Base-by-base conservation (phyloP, 1,284 basidiomycete genomes). In the Cryptococcus sp. region DNA sequence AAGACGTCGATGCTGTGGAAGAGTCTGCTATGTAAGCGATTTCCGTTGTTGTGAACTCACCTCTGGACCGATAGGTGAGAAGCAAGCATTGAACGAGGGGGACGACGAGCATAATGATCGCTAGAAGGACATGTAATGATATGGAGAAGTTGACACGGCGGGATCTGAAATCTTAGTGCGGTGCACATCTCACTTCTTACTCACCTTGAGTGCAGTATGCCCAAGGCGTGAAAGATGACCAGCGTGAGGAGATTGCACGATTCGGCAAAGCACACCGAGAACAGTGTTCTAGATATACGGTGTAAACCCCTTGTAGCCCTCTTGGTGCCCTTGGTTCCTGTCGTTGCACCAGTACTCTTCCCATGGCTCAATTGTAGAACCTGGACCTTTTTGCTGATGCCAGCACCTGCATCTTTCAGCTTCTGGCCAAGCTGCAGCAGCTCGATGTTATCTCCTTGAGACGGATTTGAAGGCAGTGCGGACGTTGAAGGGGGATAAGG, bases 221-320 rank as follows among this genome's bases (percentile, higher is more conserved):
- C 75, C 3, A 73, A 22, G 0, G 71, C 63, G 48, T 78, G 73
- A 50, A 75, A 73, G 41, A 76, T 68, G 39, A 80, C 78, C 22
- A 80, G 63, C 1, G 69, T 67, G 35, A 79, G 57, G n/a, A 80
- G 63, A 49, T 73, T 73, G 54, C 76, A 73, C 30, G 70, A 65
- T 58, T 80, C 78, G 1, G 77, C 75, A 58, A 79, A 75, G 52
- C 73, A 76, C 3, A 76, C 49, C 5, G 75, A 75, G 59, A 79
- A 78, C 38, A 80, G 66, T 4, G 67, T 59, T 45, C 77, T 78
- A 45, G 47, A 54, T 8, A 57, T 54, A n/a, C 72, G 60, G 27
- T 71, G 67, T 39, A 79, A 58, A 3, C 72, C 73, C 43, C 68
- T 66, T 15, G 72, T 74, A 6, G 70, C 68, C 22, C 68, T 62